phyloP scores from a whole-genome alignment of 2,329 filamentous ascomycete genomes.

The Samsoniella hepiali region DNA sequence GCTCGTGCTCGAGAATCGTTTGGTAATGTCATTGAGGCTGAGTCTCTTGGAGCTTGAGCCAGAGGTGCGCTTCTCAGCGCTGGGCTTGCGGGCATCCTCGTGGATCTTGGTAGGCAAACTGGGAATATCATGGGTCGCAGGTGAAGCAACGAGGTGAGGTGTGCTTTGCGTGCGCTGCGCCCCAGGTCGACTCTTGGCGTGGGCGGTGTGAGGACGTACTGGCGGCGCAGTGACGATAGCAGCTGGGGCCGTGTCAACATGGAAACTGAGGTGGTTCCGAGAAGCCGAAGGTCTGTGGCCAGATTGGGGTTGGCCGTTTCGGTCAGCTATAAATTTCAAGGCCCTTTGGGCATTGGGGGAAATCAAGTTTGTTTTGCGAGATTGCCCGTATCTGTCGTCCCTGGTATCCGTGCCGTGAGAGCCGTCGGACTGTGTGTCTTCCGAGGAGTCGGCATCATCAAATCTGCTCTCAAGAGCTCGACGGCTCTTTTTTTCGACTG shows the following conservation, averaged over 20 bases:
- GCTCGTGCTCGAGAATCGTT: slow-evolving; percentile 58
- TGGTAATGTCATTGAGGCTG: slow-evolving; percentile 60
- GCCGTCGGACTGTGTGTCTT: slow-evolving; percentile 38
- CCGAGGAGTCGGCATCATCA: slow-evolving; percentile 48
- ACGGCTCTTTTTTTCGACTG: slow-evolving; percentile 32
- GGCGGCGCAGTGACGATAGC: slow-evolving; percentile 25
- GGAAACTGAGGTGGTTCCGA: slow-evolving; percentile 33
- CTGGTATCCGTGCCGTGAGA: slow-evolving; percentile 41
- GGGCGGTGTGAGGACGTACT: slow-evolving; percentile 52
- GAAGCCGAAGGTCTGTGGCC: slow-evolving; percentile 34
- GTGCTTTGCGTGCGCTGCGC: slow-evolving; percentile 48
- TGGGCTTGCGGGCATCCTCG: slow-evolving; percentile 31
- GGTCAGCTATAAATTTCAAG: slow-evolving; percentile 48
- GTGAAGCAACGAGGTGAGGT: slow-evolving; percentile 39
- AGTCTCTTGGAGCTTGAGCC: slow-evolving; percentile 54
- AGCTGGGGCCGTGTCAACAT: slow-evolving; percentile 25
- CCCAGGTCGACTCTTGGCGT: slow-evolving; percentile 46
- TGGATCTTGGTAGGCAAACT: slow-evolving; percentile 30
- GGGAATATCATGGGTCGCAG: slow-evolving; percentile 26
- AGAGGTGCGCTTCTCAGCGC: slow-evolving; percentile 49
- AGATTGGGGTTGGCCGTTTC: slow-evolving; percentile 32
- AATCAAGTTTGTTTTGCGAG: slow-evolving; percentile 34
- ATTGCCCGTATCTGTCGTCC: slow-evolving; percentile 36
- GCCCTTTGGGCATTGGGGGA: slow-evolving; percentile 47
- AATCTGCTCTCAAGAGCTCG: slow-evolving; percentile 46